Evolutionary conservation across 352 stramenopile species (phyloP), one percentile per base, ranked within the genome.

Genomic region (Saprolegnia diclina): DNA sequence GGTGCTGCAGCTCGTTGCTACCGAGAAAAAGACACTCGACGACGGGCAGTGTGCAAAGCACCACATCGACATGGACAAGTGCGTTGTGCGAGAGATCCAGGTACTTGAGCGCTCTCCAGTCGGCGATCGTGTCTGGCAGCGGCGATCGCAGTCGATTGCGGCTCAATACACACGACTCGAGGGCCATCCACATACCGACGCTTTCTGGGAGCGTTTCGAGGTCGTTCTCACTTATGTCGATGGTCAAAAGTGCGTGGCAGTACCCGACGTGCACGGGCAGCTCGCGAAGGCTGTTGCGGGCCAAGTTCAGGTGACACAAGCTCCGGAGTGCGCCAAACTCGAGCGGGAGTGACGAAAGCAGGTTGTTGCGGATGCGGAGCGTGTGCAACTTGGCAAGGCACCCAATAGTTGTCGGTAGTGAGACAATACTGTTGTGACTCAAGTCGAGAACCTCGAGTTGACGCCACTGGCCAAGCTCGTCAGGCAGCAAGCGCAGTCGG

Each of bases 261-360:
- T 80, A 92, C 1, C 85, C 84, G 19, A 92, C 73, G 53, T 90
- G 79, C 52, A 83, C 74, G 0, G 87, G 87, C 1, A 94, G 71
- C 19, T 35, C 18, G 0, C 37, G 19, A 9, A 93, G 67, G 26
- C 76, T 56, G 73, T 93, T 93, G 74, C 81, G 83, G 26, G 80
- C 81, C 22, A 92, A 44, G 48, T 89, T 68, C 19, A 92, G 69
- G 46, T 82, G 71, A 5, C 5, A 64, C 55, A 48, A 92, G 71
- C n/a, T 77, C 4, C 76, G 74, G 14, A 91, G 75, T 0, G 82
- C 83, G 7, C 80, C 83, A 38, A 92, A 52, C 53, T 90, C 83
- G 24, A 61, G 52, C 61, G 54, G 66, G 24, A 67, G 48, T 19
- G 42, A 16, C 44, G 14, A 16, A 1, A 59, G 61, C 16, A 13